Evolutionary conservation across 2,329 filamentous ascomycete species (phyloP).

Genomic region (Hansfordia pulvinata): DNA sequence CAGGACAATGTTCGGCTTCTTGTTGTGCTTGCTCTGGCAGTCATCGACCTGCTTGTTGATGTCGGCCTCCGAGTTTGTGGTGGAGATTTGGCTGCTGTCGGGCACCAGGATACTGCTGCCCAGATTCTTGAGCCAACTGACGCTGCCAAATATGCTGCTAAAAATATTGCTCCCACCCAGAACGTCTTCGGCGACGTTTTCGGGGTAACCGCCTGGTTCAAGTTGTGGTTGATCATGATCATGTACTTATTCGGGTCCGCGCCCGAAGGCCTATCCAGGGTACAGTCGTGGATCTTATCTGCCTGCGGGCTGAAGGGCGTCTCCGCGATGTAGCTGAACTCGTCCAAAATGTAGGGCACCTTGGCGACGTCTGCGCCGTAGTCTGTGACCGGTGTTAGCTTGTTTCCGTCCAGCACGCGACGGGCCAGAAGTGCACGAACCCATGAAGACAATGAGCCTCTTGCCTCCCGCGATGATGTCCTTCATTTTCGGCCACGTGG

Average conservation of each 20-base stretch:
- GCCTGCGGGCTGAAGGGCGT: conserved; percentile 54
- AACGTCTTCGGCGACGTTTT: conserved; percentile 19
- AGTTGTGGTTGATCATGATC: conserved; percentile 29
- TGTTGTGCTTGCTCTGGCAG: conserved; percentile 16
- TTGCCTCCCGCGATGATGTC: conserved; percentile 47
- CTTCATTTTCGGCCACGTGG: conserved; percentile 58
- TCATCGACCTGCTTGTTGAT: conserved; percentile 24
- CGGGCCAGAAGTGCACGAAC: no score
- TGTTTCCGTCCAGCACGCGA: no score
- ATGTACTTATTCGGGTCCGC: conserved; percentile 24
- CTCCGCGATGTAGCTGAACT: conserved; percentile 58
- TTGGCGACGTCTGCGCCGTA: conserved; percentile 34
- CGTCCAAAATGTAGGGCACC: conserved; percentile 49
- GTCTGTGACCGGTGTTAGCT: no score
- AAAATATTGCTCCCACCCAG: no score
- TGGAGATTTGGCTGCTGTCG: no score
- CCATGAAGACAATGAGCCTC: conserved; percentile 59
- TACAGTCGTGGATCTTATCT: conserved; percentile 48
- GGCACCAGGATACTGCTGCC: no score
- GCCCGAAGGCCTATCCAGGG: conserved; percentile 43
- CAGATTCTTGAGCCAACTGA: no score
- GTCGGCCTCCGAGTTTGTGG: conserved; percentile 34
- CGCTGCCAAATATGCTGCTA: no score
- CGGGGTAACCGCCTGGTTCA: conserved; percentile 16
- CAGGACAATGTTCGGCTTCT: conserved; percentile 22